phyloP scores from a whole-genome alignment of 2,329 filamentous ascomycete genomes.

The Clonostachys rosea region DNA sequence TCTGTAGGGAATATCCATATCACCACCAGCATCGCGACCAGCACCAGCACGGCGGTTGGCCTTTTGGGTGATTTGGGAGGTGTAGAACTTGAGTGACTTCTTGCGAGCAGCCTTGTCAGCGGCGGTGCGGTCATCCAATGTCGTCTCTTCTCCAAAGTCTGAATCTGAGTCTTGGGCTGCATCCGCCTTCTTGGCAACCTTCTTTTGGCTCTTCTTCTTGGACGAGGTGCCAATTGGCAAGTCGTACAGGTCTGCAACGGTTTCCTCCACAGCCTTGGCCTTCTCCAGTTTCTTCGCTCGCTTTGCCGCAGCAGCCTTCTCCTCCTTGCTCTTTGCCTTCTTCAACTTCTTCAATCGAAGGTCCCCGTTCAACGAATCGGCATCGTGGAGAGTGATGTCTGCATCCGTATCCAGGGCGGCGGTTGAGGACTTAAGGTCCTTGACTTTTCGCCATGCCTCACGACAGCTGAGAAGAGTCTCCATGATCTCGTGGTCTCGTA shows the following conservation, averaged over 20 bases:
- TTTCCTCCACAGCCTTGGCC: conserved; percentile 63
- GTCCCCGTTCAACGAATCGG: conserved; percentile 13
- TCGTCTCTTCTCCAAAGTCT: conserved; percentile 89
- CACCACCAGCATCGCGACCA: conserved; percentile 71
- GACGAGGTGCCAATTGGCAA: conserved; percentile 39
- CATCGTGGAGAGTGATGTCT: conserved; percentile 6
- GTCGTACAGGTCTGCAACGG: conserved; percentile 64
- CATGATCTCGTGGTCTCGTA: conserved; percentile 92
- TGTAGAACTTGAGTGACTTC: conserved; percentile 95
- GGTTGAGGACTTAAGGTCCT: conserved; percentile 51
- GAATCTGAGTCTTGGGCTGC: conserved; percentile 55
- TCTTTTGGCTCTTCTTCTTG: conserved; percentile 41
- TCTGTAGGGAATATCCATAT: conserved; percentile 79
- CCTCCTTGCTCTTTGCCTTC: conserved; percentile 21
- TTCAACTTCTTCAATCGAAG: conserved; percentile 16
- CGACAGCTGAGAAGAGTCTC: conserved; percentile 74
- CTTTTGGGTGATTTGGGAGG: conserved; percentile 94
- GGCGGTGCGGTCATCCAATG: conserved; percentile 70
- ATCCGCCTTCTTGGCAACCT: conserved; percentile 24
- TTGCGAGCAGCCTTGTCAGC: conserved; percentile 86
- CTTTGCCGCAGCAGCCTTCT: conserved; percentile 26
- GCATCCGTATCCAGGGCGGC: conserved; percentile 19
- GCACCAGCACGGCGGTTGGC: conserved; percentile 76
- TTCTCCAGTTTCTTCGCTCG: conserved; percentile 36
- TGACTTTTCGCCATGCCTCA: conserved; percentile 73